Evolutionary conservation across 192 early-diverging fungal genomes (phyloP), one percentile per base, ranked within the genome.

Genomic region (Phycomyces nitens): DNA sequence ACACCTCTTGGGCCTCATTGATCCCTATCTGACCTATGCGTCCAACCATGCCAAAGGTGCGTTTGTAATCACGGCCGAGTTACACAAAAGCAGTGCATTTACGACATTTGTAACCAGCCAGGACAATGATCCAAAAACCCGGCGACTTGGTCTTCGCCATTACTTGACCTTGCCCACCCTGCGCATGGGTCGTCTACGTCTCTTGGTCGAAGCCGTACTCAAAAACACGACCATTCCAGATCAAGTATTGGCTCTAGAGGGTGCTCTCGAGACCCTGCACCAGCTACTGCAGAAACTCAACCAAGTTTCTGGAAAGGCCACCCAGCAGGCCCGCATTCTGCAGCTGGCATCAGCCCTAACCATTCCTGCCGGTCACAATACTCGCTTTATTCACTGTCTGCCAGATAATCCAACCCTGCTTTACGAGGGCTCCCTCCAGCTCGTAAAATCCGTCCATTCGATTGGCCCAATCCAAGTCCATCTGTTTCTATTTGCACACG

Each of bases 401-500:
- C 60, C 68, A 0, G 43, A 58, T 2, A 11, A 41, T 10, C 24
- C 53, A 2, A 39, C n/a, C 10, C 54, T 69, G 4, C 10, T 61
- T 11, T 38, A 49, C 24, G 60, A 69, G n/a, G 68, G 60, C n/a
- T n/a, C 51, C 1, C 29, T 57, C 8, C 34, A 34, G 27, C 47
- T 69, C 10, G 18, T 22, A 4, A 23, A 47, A 5, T 24, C 60
- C 0, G 41, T 20, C 3, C 57, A 40, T 20, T 24, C 68, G 1
- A 14, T 60, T 2, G 18, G 22, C 9, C 23, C 18, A 3, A 52
- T 42, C 2, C 14, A 21, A 14, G 56, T 54, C 3, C 38, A 69
- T 24, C 1, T 69, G 4, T 69, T 69, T 58, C 22, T 69, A 12
- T 69, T 69, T 58, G 52, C 53, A 29, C 59, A 69, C 51, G 38